Evolutionary conservation across 306 rosid species (phyloP), one percentile per base, ranked within the genome.

Genomic region (Malus fusca): DNA sequence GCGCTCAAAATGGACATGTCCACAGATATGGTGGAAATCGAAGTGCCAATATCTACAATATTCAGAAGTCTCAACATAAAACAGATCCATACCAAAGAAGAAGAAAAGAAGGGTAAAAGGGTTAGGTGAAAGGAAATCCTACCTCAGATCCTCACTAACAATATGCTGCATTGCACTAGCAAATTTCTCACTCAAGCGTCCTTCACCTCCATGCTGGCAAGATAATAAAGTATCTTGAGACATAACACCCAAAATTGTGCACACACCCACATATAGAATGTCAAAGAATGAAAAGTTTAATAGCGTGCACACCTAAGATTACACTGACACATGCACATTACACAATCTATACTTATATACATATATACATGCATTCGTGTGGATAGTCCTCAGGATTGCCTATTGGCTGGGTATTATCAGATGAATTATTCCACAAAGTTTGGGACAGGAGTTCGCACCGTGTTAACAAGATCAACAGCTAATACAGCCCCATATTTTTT

Each of bases 201-300:
- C 99, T 86, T 95, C 99, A 82, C 93, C 99, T 82, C 99, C 99
- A 72, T 90, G 96, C 97, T 94, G 88, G 73, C 60, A 85, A 77
- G 77, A 77, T 63, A 79, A 72, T 66, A 63, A 74, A 75, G 79
- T 68, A 77, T 80, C 82, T 73, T 33, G 67, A 78, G 81, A 83
- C 48, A 13, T 69, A 69, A 40, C 62, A 63, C 62, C 68, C 79
- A 40, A 70, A 40, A 17, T 44, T 6, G 52, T n/a, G n/a, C 8
- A 11, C 72, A 53, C 14, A 3, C 69, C 18, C 1, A 11, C 10
- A 8, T 66, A 66, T 35, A 21, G 43, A 8, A 64, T 18, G 25
- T 64, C 25, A 64, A 31, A 64, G 11, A 30, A 64, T 30, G 43
- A 33, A 64, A 64, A 64, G 13, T 64, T 26, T 17, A 26, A 13